Base-by-base conservation (phyloP, 345 rosid genomes). In the Eucalyptus erythrocorys region DNA sequence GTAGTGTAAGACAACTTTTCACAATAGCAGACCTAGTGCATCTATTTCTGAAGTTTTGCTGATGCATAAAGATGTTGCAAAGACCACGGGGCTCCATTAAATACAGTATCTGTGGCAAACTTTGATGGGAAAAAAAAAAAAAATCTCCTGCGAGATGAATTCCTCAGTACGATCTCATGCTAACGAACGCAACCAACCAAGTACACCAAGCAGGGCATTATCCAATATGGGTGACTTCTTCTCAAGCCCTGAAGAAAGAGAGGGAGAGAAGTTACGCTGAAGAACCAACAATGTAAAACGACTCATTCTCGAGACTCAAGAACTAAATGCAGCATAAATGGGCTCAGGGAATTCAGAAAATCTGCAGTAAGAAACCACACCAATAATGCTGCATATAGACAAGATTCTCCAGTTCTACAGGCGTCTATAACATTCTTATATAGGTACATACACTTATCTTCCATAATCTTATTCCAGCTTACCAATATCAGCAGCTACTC, bases 401-500 rank as follows among this genome's bases (percentile, higher is more conserved):
- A 57, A 51, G 43, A 57, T 51, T 57, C 45, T 32, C 48, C 43
- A 27, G 64, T n/a, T 64, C 45, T 34, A 47, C n/a, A 7, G 45
- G 37, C 4, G 10, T 49, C 30, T 1, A 71, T 15, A 14, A 34
- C 53, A 42, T 66, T 68, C 22, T 48, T 40, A 10, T 34, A 26
- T 48, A 26, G 85, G 47, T 76, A 11, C 13, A 37, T 71, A 71
- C 24, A 21, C 30, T 21, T 21, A 76, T 76, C 27, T 6, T 76
- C 27, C 47, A 76, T 76, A 37, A 76, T 37, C 47, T 10, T 47
- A 37, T 21, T 81, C 61, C 30, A 17, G 13, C 94, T 93, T 89
- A 97, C 99, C 99, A 84, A 97, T 96, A 89, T 96, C 98, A 88
- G 99, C 98, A 91, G 99, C 99, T 57, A 97, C 99, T 48, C 99